Base-by-base conservation (phyloP, 2,329 filamentous ascomycete species). In the Xylaria multiplex region DNA sequence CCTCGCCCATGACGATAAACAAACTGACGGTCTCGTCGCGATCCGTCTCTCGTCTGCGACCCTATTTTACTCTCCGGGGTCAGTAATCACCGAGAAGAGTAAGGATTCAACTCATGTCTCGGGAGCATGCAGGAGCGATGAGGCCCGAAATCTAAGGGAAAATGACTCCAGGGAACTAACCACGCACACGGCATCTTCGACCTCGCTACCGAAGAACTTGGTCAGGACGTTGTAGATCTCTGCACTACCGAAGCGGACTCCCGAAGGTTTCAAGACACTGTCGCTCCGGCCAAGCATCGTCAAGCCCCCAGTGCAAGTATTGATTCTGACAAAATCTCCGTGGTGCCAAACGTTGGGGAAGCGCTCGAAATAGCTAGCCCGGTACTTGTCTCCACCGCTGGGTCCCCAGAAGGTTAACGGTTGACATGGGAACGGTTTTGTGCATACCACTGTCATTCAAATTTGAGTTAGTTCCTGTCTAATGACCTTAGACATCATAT, bases 221-320 rank as follows among this genome's bases (percentile, higher is more conserved):
- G 96, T 87, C 32, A 98, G 81, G n/a, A 97, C 85, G 76, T 97
- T 97, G 80, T 98, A 98, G 22, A 99, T 97, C 82, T 99, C 96
- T 0, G 95, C 93, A 37, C 90, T 93, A 4, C 95, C 95, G 75
- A 99, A 98, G 0, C 95, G 85, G 19, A 99, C 93, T 2, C 96
- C 96, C 0, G 91, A 88, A 0, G 96, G 96, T 77, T 99, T 99
- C 14, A 99, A 81, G 6, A 98, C 92, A 3, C 96, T 96, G 73
- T 99, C 95, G 58, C 91, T 96, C 30, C 95, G 87, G 2, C 96
- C 95, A 0, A 98, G 86, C 95, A 98, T 98, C 70, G 93, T 85
- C 9, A 98, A 81, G 0, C 93, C 93, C 13, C 92, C 90, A 0
- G 92, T 96, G 16, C 81, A 75, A 0, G 88, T 8, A 24, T 93